Percentiles rank a stretch among this genome's conserved stretches.
Conservation (phyloP, 208 protist species). For the Leishmania tarentolae region DNA sequence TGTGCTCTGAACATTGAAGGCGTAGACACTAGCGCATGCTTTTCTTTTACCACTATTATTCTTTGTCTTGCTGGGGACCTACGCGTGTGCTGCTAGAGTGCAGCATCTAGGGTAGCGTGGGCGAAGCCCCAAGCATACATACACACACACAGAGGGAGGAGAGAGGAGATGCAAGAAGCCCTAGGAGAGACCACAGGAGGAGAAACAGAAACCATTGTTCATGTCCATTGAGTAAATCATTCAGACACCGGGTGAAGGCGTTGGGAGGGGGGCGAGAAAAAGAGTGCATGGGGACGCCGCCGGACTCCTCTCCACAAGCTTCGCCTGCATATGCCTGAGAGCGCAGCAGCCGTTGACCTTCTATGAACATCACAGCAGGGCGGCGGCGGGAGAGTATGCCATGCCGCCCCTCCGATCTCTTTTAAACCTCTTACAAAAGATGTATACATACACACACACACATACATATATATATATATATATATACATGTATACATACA, state of each 20-base stretch:
- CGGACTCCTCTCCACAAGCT: background rate
- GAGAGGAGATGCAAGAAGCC: background rate
- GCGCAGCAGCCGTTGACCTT: background rate
- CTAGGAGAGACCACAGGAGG: background rate
- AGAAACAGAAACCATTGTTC: background rate
- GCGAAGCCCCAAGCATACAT: background rate
- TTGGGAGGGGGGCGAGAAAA: background rate
- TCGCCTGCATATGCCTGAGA: background rate
- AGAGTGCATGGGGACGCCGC: background rate
- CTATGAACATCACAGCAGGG: background rate
- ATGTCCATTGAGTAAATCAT: background rate
- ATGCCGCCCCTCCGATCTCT: background rate
- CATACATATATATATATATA: too few relatives aligned
- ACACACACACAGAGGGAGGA: background rate
- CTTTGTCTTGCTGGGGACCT: background rate
- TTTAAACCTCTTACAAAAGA: background rate
- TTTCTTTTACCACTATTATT: background rate
- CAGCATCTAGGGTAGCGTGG: background rate
- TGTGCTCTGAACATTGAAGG: slow-evolving; percentile 13
- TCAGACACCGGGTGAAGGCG: background rate
- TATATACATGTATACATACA: too few relatives aligned
- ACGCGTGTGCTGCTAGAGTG: background rate
- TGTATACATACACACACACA: too few relatives aligned
- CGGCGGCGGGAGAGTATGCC: background rate
- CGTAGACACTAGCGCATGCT: background rate